phyloP scores from a whole-genome alignment of 257 asterid species.

The Haberlea rhodopensis region DNA sequence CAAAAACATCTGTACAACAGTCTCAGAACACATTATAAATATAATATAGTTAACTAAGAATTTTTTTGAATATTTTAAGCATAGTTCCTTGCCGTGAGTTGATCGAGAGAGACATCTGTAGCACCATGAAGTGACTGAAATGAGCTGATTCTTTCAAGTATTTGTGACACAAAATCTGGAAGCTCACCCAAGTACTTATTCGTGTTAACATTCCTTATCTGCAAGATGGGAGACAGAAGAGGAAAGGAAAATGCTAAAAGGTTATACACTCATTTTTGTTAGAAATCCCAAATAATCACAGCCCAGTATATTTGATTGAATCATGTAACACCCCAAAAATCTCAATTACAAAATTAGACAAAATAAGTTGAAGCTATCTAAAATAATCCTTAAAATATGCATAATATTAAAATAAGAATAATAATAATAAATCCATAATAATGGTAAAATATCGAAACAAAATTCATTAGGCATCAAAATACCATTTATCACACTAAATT shows the following conservation, averaged over 20 bases:
- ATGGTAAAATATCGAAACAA: no score
- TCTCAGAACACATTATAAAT: conserved; percentile 12
- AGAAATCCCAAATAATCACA: background rate
- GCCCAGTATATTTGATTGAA: no score
- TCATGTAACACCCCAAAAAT: no score
- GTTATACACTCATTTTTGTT: conserved; percentile 1
- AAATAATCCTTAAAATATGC: no score
- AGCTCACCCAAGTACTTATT: conserved; percentile 75
- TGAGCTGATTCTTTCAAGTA: conserved; percentile 53
- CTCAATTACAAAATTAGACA: no score
- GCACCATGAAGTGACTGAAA: conserved; percentile 45
- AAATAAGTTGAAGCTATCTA: no score
- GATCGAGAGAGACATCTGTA: conserved; percentile 53
- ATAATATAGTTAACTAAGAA: background rate
- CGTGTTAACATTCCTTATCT: conserved; percentile 89
- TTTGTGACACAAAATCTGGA: conserved; percentile 65
- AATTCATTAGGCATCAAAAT: no score
- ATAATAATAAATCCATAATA: no score
- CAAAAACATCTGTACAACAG: background rate
- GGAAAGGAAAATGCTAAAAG: conserved; percentile 5
- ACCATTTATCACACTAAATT: no score
- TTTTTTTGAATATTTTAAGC: conserved; percentile 8
- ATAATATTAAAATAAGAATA: no score
- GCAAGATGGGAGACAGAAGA: conserved; percentile 26
- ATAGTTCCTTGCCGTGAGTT: conserved; percentile 62